Percentiles rank a stretch among this genome's conserved stretches.
These are phyloP conservation scores for Suillus occidentalis DNA, from an alignment of 768 basidiomycete genomes.

Conservation along the genomic window DNA sequence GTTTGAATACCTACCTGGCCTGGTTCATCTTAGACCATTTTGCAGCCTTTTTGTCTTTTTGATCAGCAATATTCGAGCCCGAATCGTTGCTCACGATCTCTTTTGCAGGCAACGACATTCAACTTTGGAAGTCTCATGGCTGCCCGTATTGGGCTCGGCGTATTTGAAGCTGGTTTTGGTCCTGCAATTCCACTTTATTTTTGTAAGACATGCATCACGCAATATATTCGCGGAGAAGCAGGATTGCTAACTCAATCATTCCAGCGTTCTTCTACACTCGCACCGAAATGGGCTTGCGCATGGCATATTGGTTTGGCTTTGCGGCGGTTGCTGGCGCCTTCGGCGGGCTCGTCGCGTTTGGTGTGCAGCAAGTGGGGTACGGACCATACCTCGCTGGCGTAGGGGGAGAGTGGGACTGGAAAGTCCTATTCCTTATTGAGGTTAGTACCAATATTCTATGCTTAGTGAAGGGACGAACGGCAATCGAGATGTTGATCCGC, in stretches of 20 bases:
- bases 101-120: constrained; percentile 56
- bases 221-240: too few relatives aligned
- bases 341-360: constrained; percentile 82
- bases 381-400: constrained; percentile 23
- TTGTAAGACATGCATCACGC: constrained; percentile 44
- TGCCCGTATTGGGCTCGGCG: constrained; percentile 61
- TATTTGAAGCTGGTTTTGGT: constrained; percentile 79
- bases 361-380: constrained; percentile 65
- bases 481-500: neutral
- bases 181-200: constrained; percentile 79
- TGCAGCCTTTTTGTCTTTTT: neutral
- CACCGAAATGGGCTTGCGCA: constrained; percentile 68
- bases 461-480: neutral
- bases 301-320: constrained; percentile 84
- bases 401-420: constrained; percentile 35
- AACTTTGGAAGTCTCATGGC: constrained; percentile 59
- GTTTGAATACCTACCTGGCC: neutral
- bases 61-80: neutral
- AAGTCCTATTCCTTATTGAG: constrained; percentile 68
- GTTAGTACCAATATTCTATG: constrained; percentile 28
- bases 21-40: neutral
- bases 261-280: constrained; percentile 81
- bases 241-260: neutral
- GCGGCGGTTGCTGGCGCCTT: constrained; percentile 85
- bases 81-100: neutral